These are phyloP conservation scores for Macrophomina tecta DNA, from an alignment of 2,329 filamentous ascomycete genomes.

Conservation along the genomic window DNA sequence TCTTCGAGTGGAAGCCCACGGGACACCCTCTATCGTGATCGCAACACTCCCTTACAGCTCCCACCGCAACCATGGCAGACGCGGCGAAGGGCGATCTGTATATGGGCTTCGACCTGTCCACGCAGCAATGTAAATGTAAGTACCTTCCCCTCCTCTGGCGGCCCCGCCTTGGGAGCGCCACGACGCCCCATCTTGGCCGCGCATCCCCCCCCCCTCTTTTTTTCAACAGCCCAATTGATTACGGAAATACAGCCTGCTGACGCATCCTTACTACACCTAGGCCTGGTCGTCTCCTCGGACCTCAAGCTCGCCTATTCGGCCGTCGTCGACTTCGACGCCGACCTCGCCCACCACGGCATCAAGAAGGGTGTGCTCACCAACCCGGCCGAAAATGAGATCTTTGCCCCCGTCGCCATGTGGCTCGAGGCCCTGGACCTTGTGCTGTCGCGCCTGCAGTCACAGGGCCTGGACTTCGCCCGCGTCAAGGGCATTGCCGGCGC, in stretches of 20 bases:
- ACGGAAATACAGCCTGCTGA: background rate
- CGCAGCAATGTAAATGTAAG: conserved; percentile 95
- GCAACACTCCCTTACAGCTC: background rate
- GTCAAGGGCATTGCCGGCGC: conserved; percentile 87
- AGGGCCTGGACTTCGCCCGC: conserved; percentile 73
- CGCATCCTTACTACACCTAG: conserved; percentile 50
- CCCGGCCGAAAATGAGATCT: conserved; percentile 83
- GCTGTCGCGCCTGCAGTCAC: conserved; percentile 71
- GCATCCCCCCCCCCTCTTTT: too few relatives aligned
- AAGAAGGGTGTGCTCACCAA: conserved; percentile 88
- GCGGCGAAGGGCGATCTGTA: conserved; percentile 63
- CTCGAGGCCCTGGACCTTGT: conserved; percentile 91
- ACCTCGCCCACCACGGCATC: conserved; percentile 73
- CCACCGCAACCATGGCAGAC: conserved; percentile 11
- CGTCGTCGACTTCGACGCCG: conserved; percentile 93
- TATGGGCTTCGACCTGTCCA: conserved; percentile 93
- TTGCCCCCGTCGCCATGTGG: conserved; percentile 92
- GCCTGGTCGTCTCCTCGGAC: conserved; percentile 81
- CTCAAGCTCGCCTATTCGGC: conserved; percentile 82
- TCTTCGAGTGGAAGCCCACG: background rate
- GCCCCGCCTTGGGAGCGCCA: background rate
- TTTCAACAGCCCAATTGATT: background rate
- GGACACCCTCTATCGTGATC: background rate
- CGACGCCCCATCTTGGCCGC: background rate
- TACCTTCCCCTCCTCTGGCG: conserved; percentile 41